phyloP scores from a whole-genome alignment of 1,284 basidiomycete genomes.

The Cryptococcus sp. region DNA sequence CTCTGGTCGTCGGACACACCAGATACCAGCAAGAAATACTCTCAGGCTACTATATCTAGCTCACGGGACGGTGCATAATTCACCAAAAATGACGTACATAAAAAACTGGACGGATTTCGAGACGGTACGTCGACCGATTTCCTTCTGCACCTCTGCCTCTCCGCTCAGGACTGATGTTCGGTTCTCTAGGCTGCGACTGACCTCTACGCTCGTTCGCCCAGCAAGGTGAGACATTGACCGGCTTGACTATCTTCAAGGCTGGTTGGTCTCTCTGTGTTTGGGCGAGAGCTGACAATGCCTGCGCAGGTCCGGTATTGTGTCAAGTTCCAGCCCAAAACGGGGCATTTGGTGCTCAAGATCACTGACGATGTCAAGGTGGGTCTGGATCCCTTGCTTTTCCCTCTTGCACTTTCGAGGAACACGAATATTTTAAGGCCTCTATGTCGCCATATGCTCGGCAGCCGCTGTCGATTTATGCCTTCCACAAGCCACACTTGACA shows the following conservation, averaged over 20 bases:
- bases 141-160: background rate
- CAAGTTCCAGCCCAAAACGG: constrained; percentile 78
- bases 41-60: too few relatives aligned
- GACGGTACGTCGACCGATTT: constrained; percentile 27
- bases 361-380: constrained; percentile 81
- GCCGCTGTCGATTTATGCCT: too few relatives aligned
- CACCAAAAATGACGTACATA: constrained; percentile 47
- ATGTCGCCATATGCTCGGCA: background rate
- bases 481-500: background rate
- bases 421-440: background rate
- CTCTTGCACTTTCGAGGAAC: background rate
- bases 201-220: constrained; percentile 72
- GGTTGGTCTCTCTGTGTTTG: background rate
- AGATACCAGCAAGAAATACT: too few relatives aligned
- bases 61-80: too few relatives aligned
- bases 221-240: constrained; percentile 58
- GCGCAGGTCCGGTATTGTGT: constrained; percentile 76
- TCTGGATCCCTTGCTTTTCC: constrained; percentile 17
- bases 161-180: constrained; percentile 8
- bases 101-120: constrained; percentile 51
- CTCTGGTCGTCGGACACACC: too few relatives aligned
- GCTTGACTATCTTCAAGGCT: background rate
- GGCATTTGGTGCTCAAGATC: constrained; percentile 82
- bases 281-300: background rate
- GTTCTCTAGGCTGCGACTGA: constrained; percentile 65